phyloP scores from a whole-genome alignment of 192 early-diverging fungal species.

The Gryganskiella cystojenkinii region DNA sequence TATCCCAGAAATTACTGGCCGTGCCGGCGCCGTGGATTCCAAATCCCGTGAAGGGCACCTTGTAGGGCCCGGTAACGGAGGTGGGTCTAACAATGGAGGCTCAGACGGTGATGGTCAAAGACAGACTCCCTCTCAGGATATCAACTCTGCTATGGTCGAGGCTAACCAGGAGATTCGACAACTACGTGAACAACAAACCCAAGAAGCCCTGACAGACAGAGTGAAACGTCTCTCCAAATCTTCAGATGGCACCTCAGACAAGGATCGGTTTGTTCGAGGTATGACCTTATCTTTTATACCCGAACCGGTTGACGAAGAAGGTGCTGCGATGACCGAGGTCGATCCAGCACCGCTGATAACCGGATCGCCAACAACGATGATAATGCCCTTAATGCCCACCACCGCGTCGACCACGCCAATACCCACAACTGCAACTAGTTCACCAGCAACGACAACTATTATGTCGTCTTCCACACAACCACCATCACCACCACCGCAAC shows the following conservation, averaged over 20 bases:
- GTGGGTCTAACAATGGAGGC: not conserved
- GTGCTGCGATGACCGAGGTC: not conserved
- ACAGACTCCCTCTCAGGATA: constrained; percentile 35
- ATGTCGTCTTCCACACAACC: not conserved
- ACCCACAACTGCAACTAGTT: too few species aligned
- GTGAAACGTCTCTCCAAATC: constrained; percentile 43
- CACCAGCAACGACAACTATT: too few species aligned
- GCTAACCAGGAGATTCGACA: constrained; percentile 49
- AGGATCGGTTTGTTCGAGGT: constrained; percentile 41
- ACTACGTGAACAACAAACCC: constrained; percentile 37
- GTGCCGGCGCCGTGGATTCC: constrained; percentile 1
- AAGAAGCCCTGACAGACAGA: constrained; percentile 43
- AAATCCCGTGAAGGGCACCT: constrained; percentile 24
- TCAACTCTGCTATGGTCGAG: constrained; percentile 42
- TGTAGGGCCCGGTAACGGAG: constrained; percentile 4
- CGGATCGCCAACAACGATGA: not conserved
- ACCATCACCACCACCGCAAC: not conserved
- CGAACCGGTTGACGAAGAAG: not conserved
- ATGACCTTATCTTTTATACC: constrained; percentile 1
- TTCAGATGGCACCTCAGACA: constrained; percentile 25
- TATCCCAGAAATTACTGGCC: constrained; percentile 3
- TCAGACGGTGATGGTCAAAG: not conserved
- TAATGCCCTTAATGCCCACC: not conserved
- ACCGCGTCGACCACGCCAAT: too few species aligned
- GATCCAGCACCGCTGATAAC: not conserved